These are phyloP conservation scores for Thozetella sp. DNA, from an alignment of 495 filamentous ascomycete species.

Conservation along the genomic window DNA sequence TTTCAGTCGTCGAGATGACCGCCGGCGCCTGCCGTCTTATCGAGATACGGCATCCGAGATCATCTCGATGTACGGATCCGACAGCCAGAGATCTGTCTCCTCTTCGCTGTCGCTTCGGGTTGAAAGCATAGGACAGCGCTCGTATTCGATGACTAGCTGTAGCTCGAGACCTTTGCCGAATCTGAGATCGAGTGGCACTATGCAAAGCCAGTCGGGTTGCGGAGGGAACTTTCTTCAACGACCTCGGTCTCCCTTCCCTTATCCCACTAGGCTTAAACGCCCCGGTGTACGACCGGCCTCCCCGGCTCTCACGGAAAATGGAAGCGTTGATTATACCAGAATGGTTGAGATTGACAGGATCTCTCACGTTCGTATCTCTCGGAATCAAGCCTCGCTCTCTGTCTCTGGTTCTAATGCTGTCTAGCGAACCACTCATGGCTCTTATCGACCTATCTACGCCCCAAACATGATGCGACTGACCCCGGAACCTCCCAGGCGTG, in stretches of 20 bases:
- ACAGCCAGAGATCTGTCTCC: conserved; percentile 40
- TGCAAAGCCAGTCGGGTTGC: conserved; percentile 41
- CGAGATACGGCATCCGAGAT: conserved; percentile 44
- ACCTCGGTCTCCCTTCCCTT: conserved; percentile 64
- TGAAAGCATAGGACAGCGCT: conserved; percentile 44
- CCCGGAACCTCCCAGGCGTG: conserved; percentile 26
- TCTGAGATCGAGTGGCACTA: conserved; percentile 53
- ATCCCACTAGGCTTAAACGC: conserved; percentile 65
- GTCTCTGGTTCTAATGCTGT: neutral
- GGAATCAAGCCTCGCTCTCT: neutral
- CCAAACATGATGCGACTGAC: conserved; percentile 32
- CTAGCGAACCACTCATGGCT: conserved; percentile 42
- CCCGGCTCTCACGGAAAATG: conserved; percentile 57
- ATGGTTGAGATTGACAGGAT: conserved; percentile 50
- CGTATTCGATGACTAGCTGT: conserved; percentile 62
- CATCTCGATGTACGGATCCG: conserved; percentile 47
- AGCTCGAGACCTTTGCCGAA: conserved; percentile 50
- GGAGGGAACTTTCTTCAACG: conserved; percentile 39
- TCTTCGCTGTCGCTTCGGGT: conserved; percentile 37
- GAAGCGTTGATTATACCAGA: conserved; percentile 46
- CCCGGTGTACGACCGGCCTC: conserved; percentile 66
- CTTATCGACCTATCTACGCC: conserved; percentile 39
- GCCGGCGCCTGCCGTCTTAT: conserved; percentile 38
- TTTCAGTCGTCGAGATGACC: conserved; percentile 17
- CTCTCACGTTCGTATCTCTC: conserved; percentile 34